These are phyloP conservation scores for Chenopodium suecicum DNA, from an alignment of 148 eudicot species.

Conservation along the genomic window DNA sequence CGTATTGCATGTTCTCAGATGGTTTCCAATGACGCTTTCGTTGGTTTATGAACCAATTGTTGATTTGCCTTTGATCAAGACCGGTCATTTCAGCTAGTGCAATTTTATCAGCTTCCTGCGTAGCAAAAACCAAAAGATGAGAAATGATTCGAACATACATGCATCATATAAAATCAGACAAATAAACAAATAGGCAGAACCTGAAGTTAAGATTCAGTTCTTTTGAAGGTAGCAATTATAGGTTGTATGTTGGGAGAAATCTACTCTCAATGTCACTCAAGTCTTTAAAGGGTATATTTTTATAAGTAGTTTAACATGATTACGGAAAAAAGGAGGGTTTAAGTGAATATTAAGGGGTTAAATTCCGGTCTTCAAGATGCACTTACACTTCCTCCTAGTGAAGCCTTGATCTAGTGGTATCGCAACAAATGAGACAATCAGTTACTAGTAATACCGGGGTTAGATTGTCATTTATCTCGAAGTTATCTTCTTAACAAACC, in stretches of 20 bases:
- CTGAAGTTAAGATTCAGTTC: not conserved
- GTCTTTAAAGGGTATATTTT: not conserved
- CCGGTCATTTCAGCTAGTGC: constrained; percentile 78
- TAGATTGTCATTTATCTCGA: not conserved
- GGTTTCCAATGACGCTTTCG: constrained; percentile 97
- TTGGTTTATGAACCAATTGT: constrained; percentile 96
- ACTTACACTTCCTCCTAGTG: not conserved
- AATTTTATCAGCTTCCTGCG: constrained; percentile 83
- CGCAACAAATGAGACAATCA: not conserved
- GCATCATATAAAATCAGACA: not conserved
- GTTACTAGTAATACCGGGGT: not conserved
- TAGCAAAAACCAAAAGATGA: not conserved
- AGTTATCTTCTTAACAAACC: not conserved
- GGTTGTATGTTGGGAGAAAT: not conserved
- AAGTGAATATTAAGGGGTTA: not conserved
- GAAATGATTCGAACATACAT: not conserved
- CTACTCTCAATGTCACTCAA: not conserved
- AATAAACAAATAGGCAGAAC: not conserved
- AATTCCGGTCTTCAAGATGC: too few relatives aligned
- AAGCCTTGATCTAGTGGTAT: not conserved
- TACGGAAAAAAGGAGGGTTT: not conserved
- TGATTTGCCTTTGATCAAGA: constrained; percentile 91
- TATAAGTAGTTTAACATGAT: too few relatives aligned
- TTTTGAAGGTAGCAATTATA: not conserved
- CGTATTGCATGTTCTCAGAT: constrained; percentile 79